A percentile compares a stretch with the other conserved stretches of the same genome.
Evolutionary conservation across 352 stramenopile genomes (phyloP).

Genomic region (Salisapilia sapeloensis): DNA sequence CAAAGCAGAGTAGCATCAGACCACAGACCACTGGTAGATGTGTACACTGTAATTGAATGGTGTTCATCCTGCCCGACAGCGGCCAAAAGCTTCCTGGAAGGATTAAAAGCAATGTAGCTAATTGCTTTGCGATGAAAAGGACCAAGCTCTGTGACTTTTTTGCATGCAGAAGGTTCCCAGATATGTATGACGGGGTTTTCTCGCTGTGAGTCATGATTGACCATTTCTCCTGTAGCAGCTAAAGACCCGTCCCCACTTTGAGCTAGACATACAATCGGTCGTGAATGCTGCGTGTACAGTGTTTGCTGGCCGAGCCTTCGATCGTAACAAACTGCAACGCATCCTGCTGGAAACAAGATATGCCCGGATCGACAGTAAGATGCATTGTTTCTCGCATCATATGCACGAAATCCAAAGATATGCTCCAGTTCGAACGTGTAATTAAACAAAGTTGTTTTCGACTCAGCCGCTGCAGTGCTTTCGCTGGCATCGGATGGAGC

Average conservation of each 20-base stretch:
- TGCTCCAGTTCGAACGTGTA: constrained; percentile 40
- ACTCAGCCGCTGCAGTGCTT: constrained; percentile 11
- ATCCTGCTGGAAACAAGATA: constrained; percentile 39
- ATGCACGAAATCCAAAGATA: constrained; percentile 33
- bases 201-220: constrained; percentile 21
- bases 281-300: constrained; percentile 39
- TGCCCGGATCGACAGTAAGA: constrained; percentile 49
- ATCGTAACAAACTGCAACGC: constrained; percentile 52
- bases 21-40: constrained; percentile 34
- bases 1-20: constrained; percentile 41
- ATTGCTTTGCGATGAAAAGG: constrained; percentile 51
- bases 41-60: constrained; percentile 56
- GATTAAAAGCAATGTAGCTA: constrained; percentile 41
- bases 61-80: constrained; percentile 56
- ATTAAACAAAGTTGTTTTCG: constrained; percentile 14
- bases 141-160: constrained; percentile 22
- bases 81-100: constrained; percentile 22
- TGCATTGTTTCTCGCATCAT: constrained; percentile 41
- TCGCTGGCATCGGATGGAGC: constrained; percentile 15
- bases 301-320: constrained; percentile 41
- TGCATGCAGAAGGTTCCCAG: constrained; percentile 50
- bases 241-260: constrained; percentile 27
- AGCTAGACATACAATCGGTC: constrained; percentile 38
- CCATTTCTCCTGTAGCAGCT: constrained; percentile 60
- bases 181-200: constrained; percentile 53